A percentile compares a stretch with the other conserved stretches of the same genome.
phyloP scores from a whole-genome alignment of 371 early-diverging fungal genomes.

The Choanephora cucurbitarum region DNA sequence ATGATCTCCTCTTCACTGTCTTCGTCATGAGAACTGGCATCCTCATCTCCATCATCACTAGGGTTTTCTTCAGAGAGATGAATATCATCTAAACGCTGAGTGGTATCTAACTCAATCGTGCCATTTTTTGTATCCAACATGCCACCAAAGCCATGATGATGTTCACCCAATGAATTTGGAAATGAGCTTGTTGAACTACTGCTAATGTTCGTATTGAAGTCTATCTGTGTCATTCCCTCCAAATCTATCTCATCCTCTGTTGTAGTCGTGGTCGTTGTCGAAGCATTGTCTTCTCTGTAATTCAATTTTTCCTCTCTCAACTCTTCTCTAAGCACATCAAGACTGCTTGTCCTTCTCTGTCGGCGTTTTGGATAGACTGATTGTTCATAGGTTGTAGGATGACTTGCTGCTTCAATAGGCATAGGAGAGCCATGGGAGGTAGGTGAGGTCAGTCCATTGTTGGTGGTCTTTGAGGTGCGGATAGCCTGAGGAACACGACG shows the following conservation, averaged over 20 bases:
- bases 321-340: conserved; percentile 42
- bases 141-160: too few species aligned
- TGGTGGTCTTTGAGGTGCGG: conserved; percentile 1
- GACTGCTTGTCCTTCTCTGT: conserved; percentile 45
- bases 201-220: neutral
- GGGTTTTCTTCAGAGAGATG: conserved; percentile 13
- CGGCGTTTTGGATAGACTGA: conserved; percentile 4
- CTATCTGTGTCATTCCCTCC: neutral
- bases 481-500: conserved; percentile 17
- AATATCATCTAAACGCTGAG: conserved; percentile 2
- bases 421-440: conserved; percentile 6
- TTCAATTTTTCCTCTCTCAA: conserved; percentile 16
- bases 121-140: conserved; percentile 2
- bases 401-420: neutral
- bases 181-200: neutral
- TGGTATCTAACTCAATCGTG: conserved; percentile 18
- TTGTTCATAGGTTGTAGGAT: neutral
- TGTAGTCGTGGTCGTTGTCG: neutral
- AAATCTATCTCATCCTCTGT: conserved; percentile 1
- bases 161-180: neutral
- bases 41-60: conserved; percentile 19
- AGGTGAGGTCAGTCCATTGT: neutral
- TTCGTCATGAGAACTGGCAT: conserved; percentile 15
- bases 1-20: conserved; percentile 19
- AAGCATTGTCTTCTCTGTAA: neutral